Evolutionary conservation across 2,329 filamentous ascomycete species (phyloP).

Genomic region (Fusarium vanettenii): DNA sequence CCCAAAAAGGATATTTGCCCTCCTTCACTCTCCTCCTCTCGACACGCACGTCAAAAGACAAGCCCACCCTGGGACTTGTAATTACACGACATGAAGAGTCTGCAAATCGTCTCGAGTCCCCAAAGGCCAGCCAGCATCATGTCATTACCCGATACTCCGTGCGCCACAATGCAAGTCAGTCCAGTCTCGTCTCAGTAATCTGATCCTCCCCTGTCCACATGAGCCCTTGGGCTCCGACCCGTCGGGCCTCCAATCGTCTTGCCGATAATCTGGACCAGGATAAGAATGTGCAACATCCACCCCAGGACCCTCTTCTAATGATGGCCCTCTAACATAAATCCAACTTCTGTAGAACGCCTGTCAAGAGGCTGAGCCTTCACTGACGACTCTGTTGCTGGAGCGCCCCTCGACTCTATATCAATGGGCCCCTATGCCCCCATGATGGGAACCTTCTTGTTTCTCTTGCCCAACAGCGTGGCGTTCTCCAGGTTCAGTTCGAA

Average conservation of each 20-base stretch:
- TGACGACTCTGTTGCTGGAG: constrained; percentile 14
- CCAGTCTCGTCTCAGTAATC: constrained; percentile 18
- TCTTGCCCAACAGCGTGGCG: constrained; percentile 85
- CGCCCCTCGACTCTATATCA: constrained; percentile 11
- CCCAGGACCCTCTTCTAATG: constrained; percentile 7
- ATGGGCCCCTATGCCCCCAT: constrained; percentile 51
- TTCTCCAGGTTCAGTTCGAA: constrained; percentile 95
- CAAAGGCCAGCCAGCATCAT: constrained; percentile 24
- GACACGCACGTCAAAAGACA: constrained; percentile 25
- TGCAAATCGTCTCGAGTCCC: constrained; percentile 28
- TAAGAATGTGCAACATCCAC: constrained; percentile 10
- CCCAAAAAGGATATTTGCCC: constrained; percentile 23
- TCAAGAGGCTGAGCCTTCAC: constrained; percentile 12
- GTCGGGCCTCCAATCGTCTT: background rate
- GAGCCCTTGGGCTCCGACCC: background rate
- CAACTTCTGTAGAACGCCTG: constrained; percentile 29
- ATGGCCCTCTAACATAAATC: constrained; percentile 29
- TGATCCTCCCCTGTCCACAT: constrained; percentile 10
- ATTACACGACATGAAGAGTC: constrained; percentile 38
- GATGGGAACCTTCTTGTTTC: constrained; percentile 65
- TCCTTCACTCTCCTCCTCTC: constrained; percentile 2
- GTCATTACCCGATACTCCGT: constrained; percentile 42
- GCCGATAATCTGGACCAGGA: constrained; percentile 31
- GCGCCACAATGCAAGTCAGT: constrained; percentile 36
- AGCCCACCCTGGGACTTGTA: constrained; percentile 33